Conservation (phyloP, 495 filamentous ascomycete genomes). For the Penicillium flavigenum region DNA sequence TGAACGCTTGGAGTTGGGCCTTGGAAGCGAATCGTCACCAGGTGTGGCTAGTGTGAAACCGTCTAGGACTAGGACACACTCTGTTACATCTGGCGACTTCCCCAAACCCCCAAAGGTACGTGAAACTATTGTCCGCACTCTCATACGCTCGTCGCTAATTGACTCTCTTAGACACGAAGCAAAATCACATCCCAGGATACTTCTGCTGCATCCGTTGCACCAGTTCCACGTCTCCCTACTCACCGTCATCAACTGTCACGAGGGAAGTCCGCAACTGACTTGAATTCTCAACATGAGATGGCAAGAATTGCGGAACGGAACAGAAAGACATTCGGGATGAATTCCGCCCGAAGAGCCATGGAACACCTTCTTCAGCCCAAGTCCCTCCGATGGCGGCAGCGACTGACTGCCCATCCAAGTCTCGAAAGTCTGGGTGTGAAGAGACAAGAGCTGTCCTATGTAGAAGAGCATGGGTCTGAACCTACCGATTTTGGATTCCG, state of each 20-base stretch:
- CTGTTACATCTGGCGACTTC: slow-evolving; percentile 12
- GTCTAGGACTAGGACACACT: slow-evolving; percentile 9
- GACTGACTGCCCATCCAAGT: slow-evolving; percentile 39
- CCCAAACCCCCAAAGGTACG: slow-evolving; percentile 9
- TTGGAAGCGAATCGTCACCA: slow-evolving; percentile 18
- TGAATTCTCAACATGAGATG: slow-evolving; percentile 12
- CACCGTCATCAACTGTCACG: slow-evolving; percentile 25
- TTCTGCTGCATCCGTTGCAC: slow-evolving; percentile 15
- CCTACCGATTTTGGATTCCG: slow-evolving; percentile 27
- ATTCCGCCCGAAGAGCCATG: slow-evolving; percentile 17
- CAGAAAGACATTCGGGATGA: slow-evolving; percentile 17
- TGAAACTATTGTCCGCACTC: background rate
- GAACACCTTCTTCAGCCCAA: slow-evolving; percentile 28
- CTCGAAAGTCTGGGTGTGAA: slow-evolving; percentile 41
- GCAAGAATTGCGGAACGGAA: slow-evolving; percentile 20
- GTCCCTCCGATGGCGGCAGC: slow-evolving; percentile 32
- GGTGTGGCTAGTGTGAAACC: slow-evolving; percentile 12
- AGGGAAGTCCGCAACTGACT: slow-evolving; percentile 24
- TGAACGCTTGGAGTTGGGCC: slow-evolving; percentile 38
- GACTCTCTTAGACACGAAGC: background rate
- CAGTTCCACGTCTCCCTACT: slow-evolving; percentile 16
- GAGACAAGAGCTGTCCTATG: slow-evolving; percentile 28
- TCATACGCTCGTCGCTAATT: background rate
- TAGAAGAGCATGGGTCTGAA: slow-evolving; percentile 28
- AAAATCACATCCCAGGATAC: slow-evolving; percentile 8